Evolutionary conservation across 345 rosid species (phyloP), one percentile per base, ranked within the genome.

Genomic region (Brassica incana): DNA sequence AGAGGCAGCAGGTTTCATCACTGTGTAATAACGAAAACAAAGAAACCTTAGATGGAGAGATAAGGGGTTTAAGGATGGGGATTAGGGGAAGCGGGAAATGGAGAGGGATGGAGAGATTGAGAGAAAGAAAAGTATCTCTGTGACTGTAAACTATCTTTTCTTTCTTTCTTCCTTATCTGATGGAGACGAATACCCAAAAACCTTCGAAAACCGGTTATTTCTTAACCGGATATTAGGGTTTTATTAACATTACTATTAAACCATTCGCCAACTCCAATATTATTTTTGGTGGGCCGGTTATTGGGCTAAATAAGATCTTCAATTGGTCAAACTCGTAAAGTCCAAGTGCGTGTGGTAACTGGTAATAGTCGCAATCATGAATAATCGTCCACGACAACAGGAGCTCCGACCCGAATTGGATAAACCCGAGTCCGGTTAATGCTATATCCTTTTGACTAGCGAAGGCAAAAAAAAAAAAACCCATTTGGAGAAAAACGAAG

Each of bases 91-190:
- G 81, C 81, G 77, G 82, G 82, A 73, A 66, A 27, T 30, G 43
- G 65, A 30, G 12, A 9, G 12, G 4, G 45, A 36, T 12, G 16
- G 54, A 74, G 78, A 74, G 43, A 73, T 4, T 2, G n/a, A 3
- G 74, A 59, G 77, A 67, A 45, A 79, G 78, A 68, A 61, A 79
- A 61, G 12, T 67, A 68, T 79, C 74, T 74, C 74, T 80, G 78
- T 74, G 83, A 79, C 82, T 79, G 29, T 69, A 48, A 79, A 79
- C 73, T 79, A 74, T 68, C 71, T 79, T 8, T 74, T 63, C 25
- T 23, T 23, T 68, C 43, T 29, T 29, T 29, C 32, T 79, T 38
- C 74, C 75, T 80, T 80, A 74, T 80, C 83, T 74, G 82, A 74
- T 29, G 69, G 67, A 71, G 67, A 58, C 58, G 59, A 61, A 29